These are phyloP conservation scores for Boletus pseudopeckii DNA, from an alignment of 768 basidiomycete species.

Conservation along the genomic window DNA sequence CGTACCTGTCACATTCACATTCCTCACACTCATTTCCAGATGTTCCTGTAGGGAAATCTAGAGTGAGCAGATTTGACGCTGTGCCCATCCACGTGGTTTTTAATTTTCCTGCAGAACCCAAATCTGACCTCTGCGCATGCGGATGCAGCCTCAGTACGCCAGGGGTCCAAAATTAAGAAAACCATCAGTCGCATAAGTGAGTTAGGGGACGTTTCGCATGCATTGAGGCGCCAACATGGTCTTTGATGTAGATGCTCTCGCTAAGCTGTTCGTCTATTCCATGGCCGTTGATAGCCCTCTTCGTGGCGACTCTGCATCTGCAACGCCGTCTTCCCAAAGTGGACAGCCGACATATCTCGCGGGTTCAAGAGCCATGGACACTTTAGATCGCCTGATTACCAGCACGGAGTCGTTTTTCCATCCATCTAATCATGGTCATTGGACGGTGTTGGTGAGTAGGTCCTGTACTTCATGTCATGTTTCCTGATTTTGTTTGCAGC, in stretches of 20 bases:
- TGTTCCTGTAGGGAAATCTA: conserved; percentile 57
- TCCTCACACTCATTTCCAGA: conserved; percentile 27
- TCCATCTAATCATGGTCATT: conserved; percentile 86
- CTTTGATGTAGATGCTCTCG: conserved; percentile 60
- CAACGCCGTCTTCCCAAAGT: conserved; percentile 66
- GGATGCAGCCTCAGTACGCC: conserved; percentile 55
- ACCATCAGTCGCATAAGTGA: conserved; percentile 58
- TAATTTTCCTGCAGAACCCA: conserved; percentile 43
- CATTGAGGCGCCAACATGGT: background rate
- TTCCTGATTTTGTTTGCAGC: conserved; percentile 35
- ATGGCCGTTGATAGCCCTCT: conserved; percentile 77
- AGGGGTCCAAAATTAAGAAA: conserved; percentile 66
- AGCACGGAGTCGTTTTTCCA: conserved; percentile 96
- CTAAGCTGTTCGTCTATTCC: conserved; percentile 84
- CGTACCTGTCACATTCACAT: conserved; percentile 30
- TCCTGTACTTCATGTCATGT: background rate
- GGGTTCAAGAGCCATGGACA: conserved; percentile 85
- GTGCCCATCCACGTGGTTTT: background rate
- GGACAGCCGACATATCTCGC: conserved; percentile 58
- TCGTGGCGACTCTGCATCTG: conserved; percentile 42
- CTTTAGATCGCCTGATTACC: conserved; percentile 82
- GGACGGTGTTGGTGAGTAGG: conserved; percentile 48
- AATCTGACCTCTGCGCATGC: conserved; percentile 68
- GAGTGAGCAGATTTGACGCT: conserved; percentile 39
- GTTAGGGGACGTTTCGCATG: background rate